Conservation (phyloP, 1,139 yeast genomes). For the Yamadazyma conglobata region DNA sequence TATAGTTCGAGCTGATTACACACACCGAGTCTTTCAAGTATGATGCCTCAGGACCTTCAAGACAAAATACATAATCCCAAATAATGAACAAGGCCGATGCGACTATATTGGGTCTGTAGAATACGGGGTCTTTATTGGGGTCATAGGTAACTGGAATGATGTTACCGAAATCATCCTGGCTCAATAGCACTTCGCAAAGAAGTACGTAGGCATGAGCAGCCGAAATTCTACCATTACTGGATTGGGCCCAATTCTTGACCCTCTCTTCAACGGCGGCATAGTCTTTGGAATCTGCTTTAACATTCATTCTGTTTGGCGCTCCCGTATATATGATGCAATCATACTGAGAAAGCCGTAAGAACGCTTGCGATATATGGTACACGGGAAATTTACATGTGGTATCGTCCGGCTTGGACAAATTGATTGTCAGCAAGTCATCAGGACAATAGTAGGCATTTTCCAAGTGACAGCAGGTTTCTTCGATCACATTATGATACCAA, state of each 20-base stretch:
- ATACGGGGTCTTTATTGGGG: conserved; percentile 49
- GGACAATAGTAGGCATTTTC: conserved; percentile 18
- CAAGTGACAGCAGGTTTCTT: conserved; percentile 27
- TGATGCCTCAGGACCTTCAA: conserved; percentile 53
- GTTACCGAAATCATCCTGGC: conserved; percentile 29
- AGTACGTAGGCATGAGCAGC: conserved; percentile 57
- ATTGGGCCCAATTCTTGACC: conserved; percentile 45
- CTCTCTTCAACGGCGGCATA: conserved; percentile 45
- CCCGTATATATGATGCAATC: conserved; percentile 74
- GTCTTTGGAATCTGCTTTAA: conserved; percentile 49
- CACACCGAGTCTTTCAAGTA: conserved; percentile 14
- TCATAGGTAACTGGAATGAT: conserved; percentile 31
- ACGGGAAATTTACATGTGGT: conserved; percentile 48
- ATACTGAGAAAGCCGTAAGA: conserved; percentile 59
- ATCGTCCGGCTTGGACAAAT: conserved; percentile 15
- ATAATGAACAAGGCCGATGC: conserved; percentile 50
- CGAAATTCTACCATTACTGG: conserved; percentile 22
- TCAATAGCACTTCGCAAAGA: conserved; percentile 51
- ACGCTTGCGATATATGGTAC: conserved; percentile 66
- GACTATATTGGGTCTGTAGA: conserved; percentile 54
- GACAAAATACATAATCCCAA: conserved; percentile 54
- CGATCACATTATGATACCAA: conserved; percentile 42
- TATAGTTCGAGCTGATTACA: conserved; percentile 10
- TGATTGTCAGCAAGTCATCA: conserved; percentile 6
- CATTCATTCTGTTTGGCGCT: conserved; percentile 73